Conservation (phyloP, 2,329 filamentous ascomycete genomes). For the Cercospora sp. region DNA sequence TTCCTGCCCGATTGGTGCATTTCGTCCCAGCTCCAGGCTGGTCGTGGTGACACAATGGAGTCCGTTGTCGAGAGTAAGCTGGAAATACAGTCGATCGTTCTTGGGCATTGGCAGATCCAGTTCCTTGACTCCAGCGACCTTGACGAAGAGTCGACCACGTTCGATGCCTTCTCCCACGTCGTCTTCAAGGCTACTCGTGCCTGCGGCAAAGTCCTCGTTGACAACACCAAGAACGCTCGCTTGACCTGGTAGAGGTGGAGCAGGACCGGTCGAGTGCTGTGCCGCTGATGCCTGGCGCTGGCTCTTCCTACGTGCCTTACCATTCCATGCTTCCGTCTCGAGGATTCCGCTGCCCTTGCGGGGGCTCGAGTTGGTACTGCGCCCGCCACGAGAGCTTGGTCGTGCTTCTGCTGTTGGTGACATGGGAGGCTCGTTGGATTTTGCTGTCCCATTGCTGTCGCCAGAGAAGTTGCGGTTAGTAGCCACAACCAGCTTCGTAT, state of each 20-base stretch:
- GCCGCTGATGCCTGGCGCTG: conserved; percentile 57
- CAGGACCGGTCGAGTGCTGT: conserved; percentile 56
- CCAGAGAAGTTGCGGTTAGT: conserved; percentile 62
- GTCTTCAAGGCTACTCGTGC: conserved; percentile 51
- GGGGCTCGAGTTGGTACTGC: conserved; percentile 63
- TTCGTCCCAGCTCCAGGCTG: conserved; percentile 88
- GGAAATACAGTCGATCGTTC: conserved; percentile 90
- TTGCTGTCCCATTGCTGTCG: conserved; percentile 32
- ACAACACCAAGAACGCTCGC: conserved; percentile 69
- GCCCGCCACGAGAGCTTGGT: conserved; percentile 49
- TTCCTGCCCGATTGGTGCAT: conserved; percentile 93
- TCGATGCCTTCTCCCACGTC: conserved; percentile 74
- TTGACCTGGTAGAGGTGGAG: conserved; percentile 83
- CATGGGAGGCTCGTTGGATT: conserved; percentile 53
- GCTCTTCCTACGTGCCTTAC: conserved; percentile 69
- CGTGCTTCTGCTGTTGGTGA: conserved; percentile 52
- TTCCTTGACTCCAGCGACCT: conserved; percentile 97
- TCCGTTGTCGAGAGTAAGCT: conserved; percentile 95
- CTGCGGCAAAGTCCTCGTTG: conserved; percentile 65
- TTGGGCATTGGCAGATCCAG: conserved; percentile 86
- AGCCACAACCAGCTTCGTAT: conserved; percentile 95
- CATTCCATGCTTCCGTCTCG: conserved; percentile 97
- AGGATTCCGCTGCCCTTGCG: conserved; percentile 83
- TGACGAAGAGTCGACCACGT: conserved; percentile 89
- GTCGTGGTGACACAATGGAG: conserved; percentile 96